Evolutionary conservation across 495 filamentous ascomycete species (phyloP), one percentile per base, ranked within the genome.

Genomic region (Penicillium mononematosum): DNA sequence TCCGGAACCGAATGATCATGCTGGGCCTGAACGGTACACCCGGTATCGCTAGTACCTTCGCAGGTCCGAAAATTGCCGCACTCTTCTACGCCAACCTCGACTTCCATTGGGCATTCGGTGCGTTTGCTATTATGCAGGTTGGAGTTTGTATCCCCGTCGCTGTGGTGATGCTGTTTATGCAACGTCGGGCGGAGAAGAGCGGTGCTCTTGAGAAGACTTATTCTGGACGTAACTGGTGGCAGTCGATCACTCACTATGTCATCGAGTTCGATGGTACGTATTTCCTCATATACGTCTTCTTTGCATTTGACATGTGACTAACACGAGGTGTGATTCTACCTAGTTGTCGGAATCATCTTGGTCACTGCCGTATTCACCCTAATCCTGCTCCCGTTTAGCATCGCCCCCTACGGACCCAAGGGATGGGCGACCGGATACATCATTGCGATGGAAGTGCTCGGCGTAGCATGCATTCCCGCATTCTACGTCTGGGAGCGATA

Each of bases 71-170:
- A 2, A 58, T 57, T 10, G 60, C 66, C 1, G 19, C 56, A 16
- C 31, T 48, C 8, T 63, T 68, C 36, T 61, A 62, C 42, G 27
- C 49, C 9, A 48, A 59, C 16, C 45, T 55, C 3, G 73, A 73
- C 22, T 86, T 75, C 65, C 70, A 79, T 51, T 86, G 83, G 84
- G 78, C 70, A 32, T 84, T 80, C 59, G 83, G 82, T 39, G 68
- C 74, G 27, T 85, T 83, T 58, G 63, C 75, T 49, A 83, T 84
- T 50, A 77, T 75, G 1, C 78, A 81, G 0, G 43, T 78, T 52
- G 68, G 55, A 5, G 55, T 57, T 8, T 50, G 36, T 44, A 32
- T 83, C 45, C 78, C 75, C 45, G 44, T 71, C 10, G 80, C 81
- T 29, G 58, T 83, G 29, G 45, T 64, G 12, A 60, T 83, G 11